Base-by-base conservation (phyloP, 257 asterid species). In the Asclepias syriaca region DNA sequence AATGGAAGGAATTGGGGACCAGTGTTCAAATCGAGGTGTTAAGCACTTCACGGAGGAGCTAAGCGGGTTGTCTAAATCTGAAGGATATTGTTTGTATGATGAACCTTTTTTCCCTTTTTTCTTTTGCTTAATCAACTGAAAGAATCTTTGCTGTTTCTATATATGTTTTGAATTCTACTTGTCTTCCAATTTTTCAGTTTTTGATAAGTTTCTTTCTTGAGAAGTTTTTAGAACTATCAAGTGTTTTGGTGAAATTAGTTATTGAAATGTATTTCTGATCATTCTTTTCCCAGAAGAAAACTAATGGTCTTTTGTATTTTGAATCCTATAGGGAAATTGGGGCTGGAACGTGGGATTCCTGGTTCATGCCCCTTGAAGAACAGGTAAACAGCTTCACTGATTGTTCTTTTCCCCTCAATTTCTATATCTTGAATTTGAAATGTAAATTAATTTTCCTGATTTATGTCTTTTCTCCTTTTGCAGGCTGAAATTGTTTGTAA, bases 271-370 rank as follows among this genome's bases (percentile, higher is more conserved):
- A 34, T 34, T 34, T 43, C 10, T 48, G 53, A 48, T 48, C 50
- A 39, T 22, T 68, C 10, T 54, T 34, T n/a, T n/a, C n/a, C n/a
- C n/a, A n/a, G n/a, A n/a, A n/a, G n/a, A n/a, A 54, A 37, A 51
- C 13, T 56, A 18, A 18, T 72, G 48, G 19, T 74, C 19, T 74
- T 71, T 72, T 8, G 46, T 45, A 18, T 77, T 59, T 53, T 71
- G 22, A 65, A 69, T 61, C 67, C 57, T 70, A 8, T 68, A 91
- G 98, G 80, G 98, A 93, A 85, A 85, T 93, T 74, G 98, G 98
- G 77, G 80, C 80, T 85, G 98, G 98, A 69, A 46, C 93, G 18
- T 88, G 96, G 98, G 98, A 89, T 79, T 93, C 98, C 74, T 93
- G 97, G 98, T 93, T 93, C 81, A 93, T 77, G 88, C 86, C 94